phyloP scores from a whole-genome alignment of 441 rosid species.

The Pelargonium exstipulatum region DNA sequence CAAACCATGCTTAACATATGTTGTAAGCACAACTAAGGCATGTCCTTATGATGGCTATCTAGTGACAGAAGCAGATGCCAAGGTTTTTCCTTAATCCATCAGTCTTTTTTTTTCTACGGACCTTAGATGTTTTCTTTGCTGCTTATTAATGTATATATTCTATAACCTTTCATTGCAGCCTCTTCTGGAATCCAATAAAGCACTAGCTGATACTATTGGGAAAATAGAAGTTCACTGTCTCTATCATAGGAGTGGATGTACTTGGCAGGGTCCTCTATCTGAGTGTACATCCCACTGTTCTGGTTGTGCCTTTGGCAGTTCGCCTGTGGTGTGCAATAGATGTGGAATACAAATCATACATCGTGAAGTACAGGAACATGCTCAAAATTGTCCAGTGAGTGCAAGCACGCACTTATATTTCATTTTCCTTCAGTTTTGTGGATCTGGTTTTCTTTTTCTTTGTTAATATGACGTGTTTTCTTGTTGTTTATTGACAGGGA shows the following conservation, averaged over 20 bases:
- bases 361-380: slow-evolving; percentile 76
- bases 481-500: slow-evolving; percentile 32
- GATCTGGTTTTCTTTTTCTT: neutral
- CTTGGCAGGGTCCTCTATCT: slow-evolving; percentile 64
- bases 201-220: slow-evolving; percentile 60
- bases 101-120: neutral
- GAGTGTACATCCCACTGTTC: slow-evolving; percentile 68
- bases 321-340: slow-evolving; percentile 65
- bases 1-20: slow-evolving; percentile 59
- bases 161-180: slow-evolving; percentile 41
- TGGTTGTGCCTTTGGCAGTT: slow-evolving; percentile 64
- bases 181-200: slow-evolving; percentile 51
- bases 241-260: slow-evolving; percentile 70
- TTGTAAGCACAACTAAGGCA: slow-evolving; percentile 53
- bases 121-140: neutral
- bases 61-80: slow-evolving; percentile 76
- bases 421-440: neutral
- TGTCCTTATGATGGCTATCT: slow-evolving; percentile 80
- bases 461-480: neutral
- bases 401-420: slow-evolving; percentile 1
- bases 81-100: slow-evolving; percentile 34
- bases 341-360: slow-evolving; percentile 60
- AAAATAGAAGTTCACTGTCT: slow-evolving; percentile 54
- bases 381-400: slow-evolving; percentile 76
- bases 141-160: slow-evolving; percentile 1